These are phyloP conservation scores for Filobasidium floriforme DNA, from an alignment of 768 basidiomycete species.

Conservation along the genomic window DNA sequence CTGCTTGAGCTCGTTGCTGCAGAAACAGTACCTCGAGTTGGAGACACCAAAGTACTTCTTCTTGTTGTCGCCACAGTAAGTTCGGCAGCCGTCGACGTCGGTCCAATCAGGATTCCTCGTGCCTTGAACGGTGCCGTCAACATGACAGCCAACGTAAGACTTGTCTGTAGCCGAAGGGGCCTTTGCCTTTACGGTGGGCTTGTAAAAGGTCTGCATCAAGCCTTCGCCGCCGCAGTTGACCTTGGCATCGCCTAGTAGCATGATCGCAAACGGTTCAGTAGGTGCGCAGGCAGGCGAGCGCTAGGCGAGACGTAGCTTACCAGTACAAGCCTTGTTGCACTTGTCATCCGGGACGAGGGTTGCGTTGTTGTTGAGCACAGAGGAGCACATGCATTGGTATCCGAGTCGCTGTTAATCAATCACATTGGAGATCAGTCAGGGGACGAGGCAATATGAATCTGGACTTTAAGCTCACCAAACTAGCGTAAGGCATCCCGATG, in stretches of 20 bases:
- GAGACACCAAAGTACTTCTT: constrained; percentile 16
- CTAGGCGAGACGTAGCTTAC: constrained; percentile 1
- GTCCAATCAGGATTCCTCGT: background rate
- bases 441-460: background rate
- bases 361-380: constrained; percentile 1
- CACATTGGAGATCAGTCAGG: background rate
- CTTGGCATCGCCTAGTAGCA: constrained; percentile 2
- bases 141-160: constrained; percentile 13
- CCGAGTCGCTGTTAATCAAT: background rate
- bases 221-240: constrained; percentile 13
- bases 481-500: constrained; percentile 16
- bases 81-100: constrained; percentile 15
- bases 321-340: constrained; percentile 8
- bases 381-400: constrained; percentile 14
- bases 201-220: constrained; percentile 2
- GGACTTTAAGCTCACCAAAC: background rate
- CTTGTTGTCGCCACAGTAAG: constrained; percentile 8
- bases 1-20: background rate
- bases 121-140: background rate
- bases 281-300: too few species aligned
- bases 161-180: constrained; percentile 16
- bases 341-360: constrained; percentile 3
- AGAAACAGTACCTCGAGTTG: constrained; percentile 12
- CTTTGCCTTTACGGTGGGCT: constrained; percentile 8
- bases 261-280: too few species aligned